phyloP scores from a whole-genome alignment of 345 rosid genomes.

The Bruguiera gymnorhiza region DNA sequence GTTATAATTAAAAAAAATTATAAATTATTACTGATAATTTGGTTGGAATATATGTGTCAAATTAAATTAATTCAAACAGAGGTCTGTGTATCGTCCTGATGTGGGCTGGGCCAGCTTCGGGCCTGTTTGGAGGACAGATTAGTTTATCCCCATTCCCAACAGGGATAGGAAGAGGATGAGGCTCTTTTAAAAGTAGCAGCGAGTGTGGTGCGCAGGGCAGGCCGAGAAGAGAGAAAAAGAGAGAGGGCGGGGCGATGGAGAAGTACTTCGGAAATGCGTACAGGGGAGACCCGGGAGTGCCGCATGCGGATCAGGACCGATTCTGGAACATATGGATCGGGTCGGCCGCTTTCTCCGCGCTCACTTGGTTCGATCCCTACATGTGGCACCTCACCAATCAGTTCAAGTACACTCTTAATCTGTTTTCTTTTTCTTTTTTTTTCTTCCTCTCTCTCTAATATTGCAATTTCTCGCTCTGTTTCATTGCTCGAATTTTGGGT shows the following conservation, averaged over 20 bases:
- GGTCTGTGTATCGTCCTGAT: too few relatives aligned
- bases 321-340: constrained; percentile 86
- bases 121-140: neutral
- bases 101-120: neutral
- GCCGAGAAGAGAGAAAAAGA: neutral
- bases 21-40: too few relatives aligned
- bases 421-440: neutral
- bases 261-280: constrained; percentile 89
- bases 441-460: constrained; percentile 2
- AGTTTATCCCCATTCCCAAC: too few relatives aligned
- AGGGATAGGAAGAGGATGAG: neutral
- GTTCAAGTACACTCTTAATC: constrained; percentile 46
- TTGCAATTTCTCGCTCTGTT: neutral
- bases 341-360: constrained; percentile 60
- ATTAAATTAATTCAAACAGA: too few relatives aligned
- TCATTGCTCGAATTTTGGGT: neutral
- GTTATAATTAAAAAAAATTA: too few relatives aligned
- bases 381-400: constrained; percentile 77
- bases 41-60: too few relatives aligned
- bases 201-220: neutral
- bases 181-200: neutral
- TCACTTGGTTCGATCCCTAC: constrained; percentile 69
- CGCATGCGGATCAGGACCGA: constrained; percentile 69
- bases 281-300: constrained; percentile 94
- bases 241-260: constrained; percentile 47